Percentiles rank a stretch among this genome's conserved stretches.
phyloP scores from a whole-genome alignment of 1,139 yeast genomes.

The Debaryomyces coudertii region DNA sequence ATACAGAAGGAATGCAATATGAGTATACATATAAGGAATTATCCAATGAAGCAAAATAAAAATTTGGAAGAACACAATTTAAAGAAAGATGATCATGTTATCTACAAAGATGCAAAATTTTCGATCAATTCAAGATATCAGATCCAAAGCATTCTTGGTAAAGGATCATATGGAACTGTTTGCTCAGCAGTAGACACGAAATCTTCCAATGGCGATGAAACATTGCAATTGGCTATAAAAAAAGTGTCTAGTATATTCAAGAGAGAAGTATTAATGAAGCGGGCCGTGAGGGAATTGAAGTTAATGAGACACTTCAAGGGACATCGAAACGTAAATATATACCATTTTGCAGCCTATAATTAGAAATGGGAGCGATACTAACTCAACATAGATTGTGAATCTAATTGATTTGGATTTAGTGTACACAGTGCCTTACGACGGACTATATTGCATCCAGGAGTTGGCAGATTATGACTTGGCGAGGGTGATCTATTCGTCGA shows the following conservation, averaged over 20 bases:
- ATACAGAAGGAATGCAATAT: neutral
- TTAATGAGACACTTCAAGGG: conserved; percentile 81
- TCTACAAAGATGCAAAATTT: conserved; percentile 47
- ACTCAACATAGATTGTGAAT: conserved; percentile 53
- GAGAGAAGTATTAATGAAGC: conserved; percentile 63
- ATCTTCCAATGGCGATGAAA: conserved; percentile 20
- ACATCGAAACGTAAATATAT: conserved; percentile 60
- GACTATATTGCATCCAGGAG: conserved; percentile 82
- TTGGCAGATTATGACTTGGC: conserved; percentile 80
- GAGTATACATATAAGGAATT: neutral
- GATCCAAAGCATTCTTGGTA: conserved; percentile 68
- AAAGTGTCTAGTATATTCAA: conserved; percentile 70
- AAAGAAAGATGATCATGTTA: neutral
- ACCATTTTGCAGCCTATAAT: neutral
- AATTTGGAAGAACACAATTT: conserved; percentile 6
- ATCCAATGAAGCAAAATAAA: neutral
- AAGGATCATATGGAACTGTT: conserved; percentile 90
- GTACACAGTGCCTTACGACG: conserved; percentile 68
- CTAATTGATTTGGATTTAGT: conserved; percentile 76
- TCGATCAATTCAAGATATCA: conserved; percentile 67
- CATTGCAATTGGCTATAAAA: conserved; percentile 65
- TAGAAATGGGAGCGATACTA: conserved; percentile 3
- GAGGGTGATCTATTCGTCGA: conserved; percentile 72
- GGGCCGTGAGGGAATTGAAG: conserved; percentile 80
- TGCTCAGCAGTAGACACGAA: conserved; percentile 73